Evolutionary conservation across 1,284 basidiomycete species (phyloP).

Genomic region (Acaromyces ingoldii): DNA sequence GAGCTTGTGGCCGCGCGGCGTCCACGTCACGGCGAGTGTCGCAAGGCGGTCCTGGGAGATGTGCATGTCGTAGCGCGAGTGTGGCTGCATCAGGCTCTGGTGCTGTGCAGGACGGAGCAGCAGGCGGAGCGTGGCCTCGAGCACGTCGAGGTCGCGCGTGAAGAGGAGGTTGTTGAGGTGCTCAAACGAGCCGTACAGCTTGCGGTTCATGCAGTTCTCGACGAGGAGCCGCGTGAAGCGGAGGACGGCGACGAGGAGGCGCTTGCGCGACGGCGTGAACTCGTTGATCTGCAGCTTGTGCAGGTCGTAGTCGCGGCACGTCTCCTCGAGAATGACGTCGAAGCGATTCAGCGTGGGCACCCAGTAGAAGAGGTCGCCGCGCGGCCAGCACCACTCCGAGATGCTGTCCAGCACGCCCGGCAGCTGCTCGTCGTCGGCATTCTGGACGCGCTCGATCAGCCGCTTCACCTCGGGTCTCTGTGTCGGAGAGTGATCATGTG

Average conservation of each 20-base stretch:
- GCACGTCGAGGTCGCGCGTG: conserved; percentile 81
- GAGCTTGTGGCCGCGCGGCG: conserved; percentile 48
- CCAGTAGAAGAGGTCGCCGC: conserved; percentile 96
- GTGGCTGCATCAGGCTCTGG: conserved; percentile 60
- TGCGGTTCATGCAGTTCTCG: conserved; percentile 96
- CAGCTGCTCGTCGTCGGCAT: conserved; percentile 40
- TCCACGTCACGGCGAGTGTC: conserved; percentile 44
- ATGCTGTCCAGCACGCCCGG: conserved; percentile 35
- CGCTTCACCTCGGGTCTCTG: conserved; percentile 33
- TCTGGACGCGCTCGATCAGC: conserved; percentile 32
- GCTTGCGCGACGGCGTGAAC: conserved; percentile 74
- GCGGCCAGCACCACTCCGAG: conserved; percentile 79
- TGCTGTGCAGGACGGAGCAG: conserved; percentile 89
- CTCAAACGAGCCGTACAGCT: conserved; percentile 96
- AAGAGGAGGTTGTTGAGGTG: conserved; percentile 81
- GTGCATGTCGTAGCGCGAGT: conserved; percentile 33
- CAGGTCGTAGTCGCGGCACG: conserved; percentile 70
- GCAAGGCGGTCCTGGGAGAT: conserved; percentile 37
- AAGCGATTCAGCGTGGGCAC: conserved; percentile 91
- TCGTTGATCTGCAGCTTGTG: conserved; percentile 60
- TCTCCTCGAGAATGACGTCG: conserved; percentile 76
- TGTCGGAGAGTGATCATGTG: background rate
- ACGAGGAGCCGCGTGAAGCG: conserved; percentile 81
- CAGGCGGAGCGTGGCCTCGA: conserved; percentile 76
- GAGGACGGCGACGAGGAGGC: conserved; percentile 71